phyloP scores from a whole-genome alignment of 2,329 filamentous ascomycete genomes.

The Cadophora sp. region DNA sequence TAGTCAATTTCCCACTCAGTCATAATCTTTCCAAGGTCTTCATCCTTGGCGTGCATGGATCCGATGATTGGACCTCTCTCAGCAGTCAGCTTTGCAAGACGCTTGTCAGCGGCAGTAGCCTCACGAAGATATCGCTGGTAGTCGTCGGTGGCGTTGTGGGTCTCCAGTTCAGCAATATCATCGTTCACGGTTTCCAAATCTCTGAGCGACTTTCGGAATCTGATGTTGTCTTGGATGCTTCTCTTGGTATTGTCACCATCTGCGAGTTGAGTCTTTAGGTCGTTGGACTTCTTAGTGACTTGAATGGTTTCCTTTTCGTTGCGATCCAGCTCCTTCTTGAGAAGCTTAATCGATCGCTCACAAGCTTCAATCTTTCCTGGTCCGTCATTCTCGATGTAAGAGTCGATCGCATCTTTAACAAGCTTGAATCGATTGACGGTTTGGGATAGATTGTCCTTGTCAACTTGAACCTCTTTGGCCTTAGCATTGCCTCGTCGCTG shows the following conservation, averaged over 20 bases:
- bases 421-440: slow-evolving; percentile 80
- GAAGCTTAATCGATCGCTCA: slow-evolving; percentile 69
- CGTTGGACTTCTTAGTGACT: slow-evolving; percentile 75
- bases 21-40: slow-evolving; percentile 75
- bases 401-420: slow-evolving; percentile 78
- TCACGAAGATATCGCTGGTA: slow-evolving; percentile 72
- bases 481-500: slow-evolving; percentile 73
- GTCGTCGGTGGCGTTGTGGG: slow-evolving; percentile 52
- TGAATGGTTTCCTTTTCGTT: slow-evolving; percentile 72
- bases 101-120: slow-evolving; percentile 69
- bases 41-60: slow-evolving; percentile 82
- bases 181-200: slow-evolving; percentile 69
- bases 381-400: slow-evolving; percentile 80
- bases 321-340: slow-evolving; percentile 70
- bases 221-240: slow-evolving; percentile 87
- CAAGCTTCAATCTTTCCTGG: slow-evolving; percentile 73
- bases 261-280: slow-evolving; percentile 76
- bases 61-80: slow-evolving; percentile 78
- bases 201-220: slow-evolving; percentile 78
- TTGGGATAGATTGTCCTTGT: slow-evolving; percentile 73
- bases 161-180: slow-evolving; percentile 78
- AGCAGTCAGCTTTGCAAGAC: slow-evolving; percentile 73
- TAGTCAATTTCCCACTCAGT: slow-evolving; percentile 87
- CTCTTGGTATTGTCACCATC: slow-evolving; percentile 84
- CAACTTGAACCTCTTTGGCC: slow-evolving; percentile 74